Conservation (phyloP, 768 basidiomycete genomes). For the Pleurotus citrinopileatus region DNA sequence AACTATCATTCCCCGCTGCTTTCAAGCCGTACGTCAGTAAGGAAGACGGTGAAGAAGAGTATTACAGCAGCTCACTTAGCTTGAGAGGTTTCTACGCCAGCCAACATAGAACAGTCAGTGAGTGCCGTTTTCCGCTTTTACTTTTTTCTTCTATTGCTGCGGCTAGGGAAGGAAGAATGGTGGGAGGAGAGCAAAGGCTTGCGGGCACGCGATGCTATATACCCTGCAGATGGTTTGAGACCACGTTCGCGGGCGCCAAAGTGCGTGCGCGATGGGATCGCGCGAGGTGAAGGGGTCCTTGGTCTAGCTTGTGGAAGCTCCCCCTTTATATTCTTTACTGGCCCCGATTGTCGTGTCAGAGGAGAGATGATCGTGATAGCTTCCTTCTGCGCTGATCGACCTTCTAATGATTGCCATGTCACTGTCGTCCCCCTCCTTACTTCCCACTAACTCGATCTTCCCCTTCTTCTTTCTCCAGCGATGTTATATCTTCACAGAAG, state of each 20-base stretch:
- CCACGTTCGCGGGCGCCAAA: neutral
- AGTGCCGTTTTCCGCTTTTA: constrained; percentile 21
- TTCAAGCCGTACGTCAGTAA: constrained; percentile 43
- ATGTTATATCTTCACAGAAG: constrained; percentile 56
- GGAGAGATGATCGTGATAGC: too few relatives aligned
- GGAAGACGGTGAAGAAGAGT: constrained; percentile 45
- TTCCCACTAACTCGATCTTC: too few relatives aligned
- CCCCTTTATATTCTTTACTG: too few relatives aligned
- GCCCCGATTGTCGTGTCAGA: too few relatives aligned
- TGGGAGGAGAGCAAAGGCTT: neutral
- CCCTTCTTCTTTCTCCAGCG: constrained; percentile 32
- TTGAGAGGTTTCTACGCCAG: constrained; percentile 54
- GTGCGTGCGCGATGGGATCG: constrained; percentile 9
- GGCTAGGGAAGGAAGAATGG: neutral
- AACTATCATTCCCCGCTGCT: constrained; percentile 40
- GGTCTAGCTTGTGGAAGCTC: too few relatives aligned
- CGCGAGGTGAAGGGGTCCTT: too few relatives aligned
- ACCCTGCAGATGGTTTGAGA: neutral
- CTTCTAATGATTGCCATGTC: too few relatives aligned
- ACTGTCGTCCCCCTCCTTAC: neutral
- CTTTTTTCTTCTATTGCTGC: neutral
- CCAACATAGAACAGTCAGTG: constrained; percentile 57
- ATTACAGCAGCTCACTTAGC: constrained; percentile 46
- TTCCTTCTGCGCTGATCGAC: too few relatives aligned
- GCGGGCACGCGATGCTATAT: neutral